Percentiles rank a stretch among this genome's conserved stretches.
Conservation (phyloP, 2,329 filamentous ascomycete species). For the Pestalotiopsis sp. region DNA sequence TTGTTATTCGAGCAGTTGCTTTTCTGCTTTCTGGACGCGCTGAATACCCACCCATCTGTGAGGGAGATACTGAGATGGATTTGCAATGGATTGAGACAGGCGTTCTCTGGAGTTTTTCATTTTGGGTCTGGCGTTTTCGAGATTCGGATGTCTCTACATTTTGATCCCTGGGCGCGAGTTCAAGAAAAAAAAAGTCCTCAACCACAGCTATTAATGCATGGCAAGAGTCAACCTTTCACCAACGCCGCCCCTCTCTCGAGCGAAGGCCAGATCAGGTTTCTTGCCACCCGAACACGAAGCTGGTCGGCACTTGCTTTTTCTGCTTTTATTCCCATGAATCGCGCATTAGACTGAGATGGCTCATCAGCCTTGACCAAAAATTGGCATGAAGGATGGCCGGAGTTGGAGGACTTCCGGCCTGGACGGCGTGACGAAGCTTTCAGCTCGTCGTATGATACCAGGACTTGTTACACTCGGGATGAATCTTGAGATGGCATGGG, state of each 20-base stretch:
- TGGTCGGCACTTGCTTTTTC: not conserved
- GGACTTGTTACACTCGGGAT: not conserved
- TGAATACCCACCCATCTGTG: conserved; percentile 28
- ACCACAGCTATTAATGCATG: conserved; percentile 8
- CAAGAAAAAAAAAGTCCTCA: not conserved
- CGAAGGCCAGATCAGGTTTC: not conserved
- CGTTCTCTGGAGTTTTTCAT: conserved; percentile 10
- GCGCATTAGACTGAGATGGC: not conserved
- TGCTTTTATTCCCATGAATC: conserved; percentile 2
- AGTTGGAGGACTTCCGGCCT: not conserved
- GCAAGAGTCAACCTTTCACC: conserved; percentile 6
- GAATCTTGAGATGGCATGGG: not conserved
- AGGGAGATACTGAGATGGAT: conserved; percentile 19
- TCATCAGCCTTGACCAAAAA: not conserved
- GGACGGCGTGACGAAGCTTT: not conserved
- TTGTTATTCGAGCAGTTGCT: conserved; percentile 21
- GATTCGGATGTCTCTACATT: not conserved
- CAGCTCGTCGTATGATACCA: not conserved
- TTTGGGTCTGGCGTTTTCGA: not conserved
- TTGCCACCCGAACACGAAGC: not conserved
- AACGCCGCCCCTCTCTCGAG: not conserved
- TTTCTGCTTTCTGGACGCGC: conserved; percentile 21
- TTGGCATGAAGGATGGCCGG: not conserved
- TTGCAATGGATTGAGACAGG: conserved; percentile 2
- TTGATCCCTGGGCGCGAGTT: not conserved